Evolutionary conservation across 805 yeast species (phyloP).

Genomic region (Hanseniaspora thailandica): DNA sequence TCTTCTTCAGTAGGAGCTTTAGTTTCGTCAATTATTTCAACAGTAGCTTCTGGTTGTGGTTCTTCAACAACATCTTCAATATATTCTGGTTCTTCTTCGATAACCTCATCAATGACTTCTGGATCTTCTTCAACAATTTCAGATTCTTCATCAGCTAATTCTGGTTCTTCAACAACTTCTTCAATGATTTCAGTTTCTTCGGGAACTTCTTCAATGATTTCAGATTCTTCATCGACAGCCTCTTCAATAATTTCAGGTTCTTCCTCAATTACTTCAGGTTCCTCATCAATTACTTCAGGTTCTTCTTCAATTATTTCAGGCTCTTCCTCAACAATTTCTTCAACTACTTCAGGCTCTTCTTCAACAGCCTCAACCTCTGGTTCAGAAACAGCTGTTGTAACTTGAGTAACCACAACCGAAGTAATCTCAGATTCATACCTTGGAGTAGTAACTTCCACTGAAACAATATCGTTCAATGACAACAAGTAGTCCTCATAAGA

Average conservation of each 20-base stretch:
- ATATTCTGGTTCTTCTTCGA: not conserved
- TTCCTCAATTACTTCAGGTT: not conserved
- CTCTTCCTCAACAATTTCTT: not conserved
- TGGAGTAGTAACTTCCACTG: conserved; percentile 2
- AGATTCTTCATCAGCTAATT: not conserved
- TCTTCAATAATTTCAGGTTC: not conserved
- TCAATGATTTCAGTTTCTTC: not conserved
- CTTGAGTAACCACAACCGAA: not conserved
- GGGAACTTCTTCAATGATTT: not conserved
- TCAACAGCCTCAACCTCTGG: not conserved
- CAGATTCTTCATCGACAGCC: not conserved
- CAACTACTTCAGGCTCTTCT: not conserved
- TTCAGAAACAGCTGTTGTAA: not conserved
- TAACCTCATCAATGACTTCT: not conserved
- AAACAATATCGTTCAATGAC: conserved; percentile 9
- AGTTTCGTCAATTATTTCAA: not conserved
- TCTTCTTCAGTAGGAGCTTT: not conserved
- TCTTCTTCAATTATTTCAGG: not conserved
- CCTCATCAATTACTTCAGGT: not conserved
- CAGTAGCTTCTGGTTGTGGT: not conserved
- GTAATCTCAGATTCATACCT: conserved; percentile 7
- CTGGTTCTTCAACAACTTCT: not conserved
- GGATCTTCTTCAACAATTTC: not conserved
- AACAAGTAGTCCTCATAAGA: conserved; percentile 5
- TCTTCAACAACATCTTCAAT: not conserved